Evolutionary conservation across 169 alveolate species (phyloP).

Genomic region (Babesia bovis): DNA sequence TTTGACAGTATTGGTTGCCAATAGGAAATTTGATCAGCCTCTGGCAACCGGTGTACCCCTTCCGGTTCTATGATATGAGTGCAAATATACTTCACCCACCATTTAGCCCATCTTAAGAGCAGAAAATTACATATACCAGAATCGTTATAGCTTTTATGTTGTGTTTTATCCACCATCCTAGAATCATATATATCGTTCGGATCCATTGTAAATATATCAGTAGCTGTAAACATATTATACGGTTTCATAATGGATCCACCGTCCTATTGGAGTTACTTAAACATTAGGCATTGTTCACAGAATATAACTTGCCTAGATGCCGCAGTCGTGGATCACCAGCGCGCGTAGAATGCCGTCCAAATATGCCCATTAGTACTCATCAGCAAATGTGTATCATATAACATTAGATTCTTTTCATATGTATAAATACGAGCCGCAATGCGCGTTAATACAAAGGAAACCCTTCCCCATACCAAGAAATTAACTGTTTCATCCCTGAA

Average conservation of each 20-base stretch:
- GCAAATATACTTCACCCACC: constrained; percentile 31
- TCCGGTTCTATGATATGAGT: constrained; percentile 19
- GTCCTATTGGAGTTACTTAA: neutral
- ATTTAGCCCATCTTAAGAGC: constrained; percentile 36
- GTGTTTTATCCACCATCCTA: neutral
- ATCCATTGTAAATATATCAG: neutral
- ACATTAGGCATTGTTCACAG: neutral
- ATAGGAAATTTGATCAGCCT: constrained; percentile 35
- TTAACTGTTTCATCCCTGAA: too few species aligned
- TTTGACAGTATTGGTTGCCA: constrained; percentile 62
- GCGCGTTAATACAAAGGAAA: too few species aligned
- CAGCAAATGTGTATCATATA: too few species aligned
- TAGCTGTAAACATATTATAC: neutral
- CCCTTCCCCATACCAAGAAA: too few species aligned
- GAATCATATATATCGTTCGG: neutral
- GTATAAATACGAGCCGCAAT: too few species aligned
- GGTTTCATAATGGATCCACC: neutral
- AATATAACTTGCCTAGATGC: too few species aligned
- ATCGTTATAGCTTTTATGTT: constrained; percentile 3
- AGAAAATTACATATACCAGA: constrained; percentile 24
- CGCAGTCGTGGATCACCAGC: too few species aligned
- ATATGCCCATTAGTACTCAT: too few species aligned
- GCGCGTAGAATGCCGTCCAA: too few species aligned
- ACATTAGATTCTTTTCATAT: too few species aligned
- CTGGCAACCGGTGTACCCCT: constrained; percentile 45